These are phyloP conservation scores for Leccinum holopus DNA, from an alignment of 1,284 basidiomycete genomes.

Conservation along the genomic window DNA sequence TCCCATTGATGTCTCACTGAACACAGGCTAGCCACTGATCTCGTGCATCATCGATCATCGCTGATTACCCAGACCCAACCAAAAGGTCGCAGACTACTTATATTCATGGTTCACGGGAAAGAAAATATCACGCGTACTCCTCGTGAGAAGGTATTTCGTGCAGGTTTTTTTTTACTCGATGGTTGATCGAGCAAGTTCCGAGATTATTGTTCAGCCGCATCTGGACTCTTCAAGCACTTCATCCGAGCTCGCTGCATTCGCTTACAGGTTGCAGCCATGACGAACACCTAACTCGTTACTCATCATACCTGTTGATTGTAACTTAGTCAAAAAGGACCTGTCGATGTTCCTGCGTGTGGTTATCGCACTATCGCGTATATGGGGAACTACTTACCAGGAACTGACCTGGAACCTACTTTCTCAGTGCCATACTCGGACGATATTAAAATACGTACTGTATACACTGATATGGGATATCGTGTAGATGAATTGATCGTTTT, in stretches of 20 bases:
- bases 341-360: not conserved
- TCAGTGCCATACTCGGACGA: not conserved
- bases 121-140: not conserved
- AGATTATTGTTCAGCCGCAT: not conserved
- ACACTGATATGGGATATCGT: not conserved
- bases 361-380: not conserved
- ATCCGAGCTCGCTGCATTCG: not conserved
- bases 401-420: not conserved
- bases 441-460: not conserved
- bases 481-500: not conserved
- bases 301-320: not conserved
- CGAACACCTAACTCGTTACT: not conserved
- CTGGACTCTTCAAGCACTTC: not conserved
- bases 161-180: not conserved
- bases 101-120: not conserved
- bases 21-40: not conserved
- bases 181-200: not conserved
- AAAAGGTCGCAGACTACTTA: not conserved
- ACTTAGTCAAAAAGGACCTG: not conserved
- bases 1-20: not conserved
- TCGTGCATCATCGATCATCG: not conserved
- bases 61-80: not conserved
- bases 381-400: not conserved
- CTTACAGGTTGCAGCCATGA: not conserved
- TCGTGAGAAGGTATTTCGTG: not conserved